These are phyloP conservation scores for Xylaria acuta DNA, from an alignment of 495 filamentous ascomycete species.

Conservation along the genomic window DNA sequence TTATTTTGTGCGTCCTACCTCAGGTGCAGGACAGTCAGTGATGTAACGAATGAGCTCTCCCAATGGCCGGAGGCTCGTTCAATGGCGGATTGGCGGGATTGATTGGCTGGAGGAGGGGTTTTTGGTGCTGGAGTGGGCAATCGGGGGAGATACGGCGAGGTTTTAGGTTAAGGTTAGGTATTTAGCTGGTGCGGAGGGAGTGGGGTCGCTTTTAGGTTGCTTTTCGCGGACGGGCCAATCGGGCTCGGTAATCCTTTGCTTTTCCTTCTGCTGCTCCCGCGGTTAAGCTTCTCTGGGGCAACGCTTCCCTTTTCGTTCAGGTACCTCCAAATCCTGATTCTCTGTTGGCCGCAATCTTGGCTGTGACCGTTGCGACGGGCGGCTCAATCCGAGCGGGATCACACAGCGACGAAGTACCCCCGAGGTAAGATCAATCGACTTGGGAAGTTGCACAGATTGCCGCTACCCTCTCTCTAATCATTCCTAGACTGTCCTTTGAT, in stretches of 20 bases:
- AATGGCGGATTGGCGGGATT: constrained; percentile 41
- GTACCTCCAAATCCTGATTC: constrained; percentile 11
- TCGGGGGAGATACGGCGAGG: constrained; percentile 2
- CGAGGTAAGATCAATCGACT: constrained; percentile 1
- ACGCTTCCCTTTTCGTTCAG: constrained; percentile 14
- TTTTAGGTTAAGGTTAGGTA: constrained; percentile 17
- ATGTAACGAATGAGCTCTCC: constrained; percentile 45
- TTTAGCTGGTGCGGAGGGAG: not conserved
- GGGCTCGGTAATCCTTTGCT: not conserved
- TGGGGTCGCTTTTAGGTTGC: not conserved
- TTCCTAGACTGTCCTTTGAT: not conserved
- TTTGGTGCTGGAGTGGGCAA: constrained; percentile 22
- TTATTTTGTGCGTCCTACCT: constrained; percentile 9
- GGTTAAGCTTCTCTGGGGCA: constrained; percentile 11
- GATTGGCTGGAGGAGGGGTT: constrained; percentile 37
- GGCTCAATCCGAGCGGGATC: constrained; percentile 1
- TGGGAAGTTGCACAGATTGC: not conserved
- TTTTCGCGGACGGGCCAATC: constrained; percentile 4
- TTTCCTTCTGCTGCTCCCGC: not conserved
- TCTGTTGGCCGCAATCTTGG: constrained; percentile 1
- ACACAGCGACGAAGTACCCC: not conserved
- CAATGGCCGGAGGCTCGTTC: constrained; percentile 32
- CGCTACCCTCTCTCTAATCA: not conserved
- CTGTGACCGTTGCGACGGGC: not conserved
- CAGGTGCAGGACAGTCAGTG: constrained; percentile 31